Base-by-base conservation (phyloP, 139 green algal genomes). In the Nannochloris sp. region DNA sequence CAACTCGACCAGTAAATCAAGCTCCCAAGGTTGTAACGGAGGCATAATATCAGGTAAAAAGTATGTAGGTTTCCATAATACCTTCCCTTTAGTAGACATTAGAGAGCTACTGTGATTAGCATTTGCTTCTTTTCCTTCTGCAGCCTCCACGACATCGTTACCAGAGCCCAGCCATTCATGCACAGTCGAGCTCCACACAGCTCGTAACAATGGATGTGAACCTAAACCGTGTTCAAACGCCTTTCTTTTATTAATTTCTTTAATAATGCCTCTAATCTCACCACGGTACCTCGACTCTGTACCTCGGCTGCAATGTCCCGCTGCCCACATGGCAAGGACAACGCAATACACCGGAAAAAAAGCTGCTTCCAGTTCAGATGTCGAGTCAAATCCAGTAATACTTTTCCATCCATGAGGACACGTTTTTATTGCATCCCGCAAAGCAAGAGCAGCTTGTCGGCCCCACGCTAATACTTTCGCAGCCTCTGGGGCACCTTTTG, bases 271-370 rank as follows among this genome's bases (percentile, higher is more conserved):
- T 27, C 51, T 13, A 13, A 27, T 38, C 12, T 35, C n/a, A 7
- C 54, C 54, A 62, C 42, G n/a, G n/a, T n/a, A n/a, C 42, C 19
- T 19, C 42, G 42, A 19, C 42, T 19, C 42, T 51, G 19, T 19
- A 51, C 19, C 42, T 27, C 42, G 19, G 19, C 42, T 19, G 19
- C 42, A 51, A 19, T 19, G 42, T 10, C 4, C 33, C 12, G 57
- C 57, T 29, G 57, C 70, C 65, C 71, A 76, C 15, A 80, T 13
- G 0, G 65, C 68, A 13, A 85, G 67, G 48, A 82, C 69, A 42
- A 64, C 58, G 27, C 66, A 59, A 55, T 72, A 82, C 25, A 87
- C 36, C 10, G 64, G 71, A 15, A 60, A 53, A 63, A 81, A 81
- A 19, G 70, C 64, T 33, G 66, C 55, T 2, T 64, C 0, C 47